phyloP scores from a whole-genome alignment of 352 stramenopile genomes.

The Phytophthora constricta region DNA sequence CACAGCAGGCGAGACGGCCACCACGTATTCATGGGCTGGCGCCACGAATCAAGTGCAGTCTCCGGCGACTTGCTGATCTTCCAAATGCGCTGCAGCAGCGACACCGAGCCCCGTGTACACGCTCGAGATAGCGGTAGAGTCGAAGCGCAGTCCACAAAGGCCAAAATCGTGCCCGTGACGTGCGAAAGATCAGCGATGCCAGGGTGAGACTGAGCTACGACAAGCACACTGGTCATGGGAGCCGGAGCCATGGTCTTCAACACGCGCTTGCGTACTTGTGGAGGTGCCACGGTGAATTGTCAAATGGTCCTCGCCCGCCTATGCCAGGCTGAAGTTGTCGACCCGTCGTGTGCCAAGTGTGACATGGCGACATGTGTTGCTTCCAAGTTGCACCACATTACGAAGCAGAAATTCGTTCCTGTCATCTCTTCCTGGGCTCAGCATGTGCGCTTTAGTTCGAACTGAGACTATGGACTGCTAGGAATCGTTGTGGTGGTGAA shows the following conservation, averaged over 20 bases:
- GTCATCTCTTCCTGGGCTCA: too few species aligned
- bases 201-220: conserved; percentile 25
- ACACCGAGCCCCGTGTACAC: conserved; percentile 20
- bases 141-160: conserved; percentile 27
- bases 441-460: too few species aligned
- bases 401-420: not conserved
- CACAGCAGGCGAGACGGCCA: conserved; percentile 28
- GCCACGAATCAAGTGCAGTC: conserved; percentile 16
- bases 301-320: not conserved
- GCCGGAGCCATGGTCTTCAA: conserved; percentile 24
- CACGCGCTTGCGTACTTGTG: not conserved
- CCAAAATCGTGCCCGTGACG: conserved; percentile 21
- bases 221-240: conserved; percentile 22
- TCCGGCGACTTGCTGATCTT: conserved; percentile 23
- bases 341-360: not conserved
- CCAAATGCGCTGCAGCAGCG: conserved; percentile 25
- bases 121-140: conserved; percentile 28
- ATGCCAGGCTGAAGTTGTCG: not conserved
- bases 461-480: too few species aligned
- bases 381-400: not conserved
- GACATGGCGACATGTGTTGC: not conserved
- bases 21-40: conserved; percentile 23
- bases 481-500: too few species aligned
- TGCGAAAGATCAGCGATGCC: conserved; percentile 31
- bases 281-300: not conserved